A percentile compares a stretch with the other conserved stretches of the same genome.
These are phyloP conservation scores for Kwoniella europaea DNA, from an alignment of 768 basidiomycete genomes.

Conservation along the genomic window DNA sequence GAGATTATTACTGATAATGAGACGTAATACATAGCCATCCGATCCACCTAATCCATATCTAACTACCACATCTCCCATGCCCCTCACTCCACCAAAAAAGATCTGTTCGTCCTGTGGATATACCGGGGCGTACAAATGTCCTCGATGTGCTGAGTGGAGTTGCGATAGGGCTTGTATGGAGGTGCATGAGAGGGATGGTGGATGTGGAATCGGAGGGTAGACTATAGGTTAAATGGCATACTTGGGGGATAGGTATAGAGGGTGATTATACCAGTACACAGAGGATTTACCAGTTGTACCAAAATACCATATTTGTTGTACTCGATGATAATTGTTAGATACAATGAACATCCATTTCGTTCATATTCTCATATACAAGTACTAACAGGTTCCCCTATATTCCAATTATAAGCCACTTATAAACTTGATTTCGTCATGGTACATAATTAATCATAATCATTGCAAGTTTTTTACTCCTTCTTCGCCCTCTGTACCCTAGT, in stretches of 20 bases:
- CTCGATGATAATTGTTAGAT: neutral
- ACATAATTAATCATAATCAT: no score
- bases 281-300: neutral
- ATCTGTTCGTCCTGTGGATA: constrained; percentile 57
- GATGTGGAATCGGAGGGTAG: constrained; percentile 53
- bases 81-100: constrained; percentile 37
- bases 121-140: constrained; percentile 48
- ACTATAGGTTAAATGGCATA: no score
- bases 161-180: constrained; percentile 49
- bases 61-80: constrained; percentile 31
- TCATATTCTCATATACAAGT: no score
- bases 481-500: neutral
- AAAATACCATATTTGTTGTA: neutral
- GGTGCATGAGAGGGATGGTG: constrained; percentile 51
- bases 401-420: no score
- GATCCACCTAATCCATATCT: constrained; percentile 43
- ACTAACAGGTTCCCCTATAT: no score
- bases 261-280: neutral
- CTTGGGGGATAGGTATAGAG: no score
- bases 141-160: constrained; percentile 50
- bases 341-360: no score
- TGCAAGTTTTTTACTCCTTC: neutral
- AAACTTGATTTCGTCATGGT: no score
- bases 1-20: no score
- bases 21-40: constrained; percentile 21